Conservation (phyloP, 306 rosid species). For the Morella rubra region DNA sequence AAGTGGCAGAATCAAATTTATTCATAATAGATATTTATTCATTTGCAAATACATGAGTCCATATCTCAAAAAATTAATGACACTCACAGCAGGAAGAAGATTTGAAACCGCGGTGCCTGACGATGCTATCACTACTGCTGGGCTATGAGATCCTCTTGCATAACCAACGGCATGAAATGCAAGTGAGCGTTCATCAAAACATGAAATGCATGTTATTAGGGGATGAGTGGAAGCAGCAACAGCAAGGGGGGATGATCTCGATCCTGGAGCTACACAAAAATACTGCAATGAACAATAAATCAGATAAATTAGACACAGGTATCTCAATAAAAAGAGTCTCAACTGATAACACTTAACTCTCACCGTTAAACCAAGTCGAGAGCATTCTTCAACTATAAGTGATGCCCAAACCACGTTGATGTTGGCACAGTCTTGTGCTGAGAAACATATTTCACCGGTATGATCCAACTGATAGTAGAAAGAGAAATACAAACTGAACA, state of each 20-base stretch:
- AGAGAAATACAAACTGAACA: conserved; percentile 37
- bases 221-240: conserved; percentile 92
- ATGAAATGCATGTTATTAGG: conserved; percentile 64
- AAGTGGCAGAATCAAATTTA: neutral
- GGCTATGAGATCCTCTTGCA: conserved; percentile 85
- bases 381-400: conserved; percentile 87
- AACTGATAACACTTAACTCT: conserved; percentile 36
- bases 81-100: conserved; percentile 96
- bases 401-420: conserved; percentile 92
- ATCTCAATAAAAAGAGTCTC: conserved; percentile 15
- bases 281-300: conserved; percentile 64
- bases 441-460: conserved; percentile 35
- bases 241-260: conserved; percentile 98
- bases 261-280: conserved; percentile 97
- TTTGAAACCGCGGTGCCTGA: conserved; percentile 99
- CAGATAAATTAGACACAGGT: conserved; percentile 46
- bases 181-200: conserved; percentile 95
- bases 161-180: conserved; percentile 97
- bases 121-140: conserved; percentile 90
- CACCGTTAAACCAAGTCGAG: conserved; percentile 92
- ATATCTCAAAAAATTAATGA: neutral
- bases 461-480: conserved; percentile 71
- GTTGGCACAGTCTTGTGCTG: conserved; percentile 62
- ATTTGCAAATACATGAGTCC: neutral
- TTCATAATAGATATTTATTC: neutral